phyloP scores from a whole-genome alignment of 345 rosid genomes.

The Excoecaria cochinchinensis region DNA sequence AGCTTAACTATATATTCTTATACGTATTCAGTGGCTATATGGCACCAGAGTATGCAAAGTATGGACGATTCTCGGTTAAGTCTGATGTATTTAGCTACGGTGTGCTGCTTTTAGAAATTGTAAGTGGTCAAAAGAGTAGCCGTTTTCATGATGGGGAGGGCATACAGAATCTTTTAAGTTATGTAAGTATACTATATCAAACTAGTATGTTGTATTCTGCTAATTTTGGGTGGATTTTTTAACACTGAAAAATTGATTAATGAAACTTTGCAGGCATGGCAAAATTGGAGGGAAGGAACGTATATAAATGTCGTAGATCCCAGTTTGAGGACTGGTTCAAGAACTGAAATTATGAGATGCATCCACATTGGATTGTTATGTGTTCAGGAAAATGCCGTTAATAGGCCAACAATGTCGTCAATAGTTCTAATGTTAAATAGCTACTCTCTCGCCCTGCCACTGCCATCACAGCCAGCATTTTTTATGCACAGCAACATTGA shows the following conservation, averaged over 20 bases:
- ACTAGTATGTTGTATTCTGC: background rate
- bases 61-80: conserved; percentile 7
- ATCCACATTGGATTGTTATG: background rate
- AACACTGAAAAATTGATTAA: no score
- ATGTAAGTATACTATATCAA: conserved; percentile 13
- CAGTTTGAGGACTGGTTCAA: background rate
- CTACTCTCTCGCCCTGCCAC: conserved; percentile 31
- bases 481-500: background rate
- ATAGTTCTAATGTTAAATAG: conserved; percentile 44
- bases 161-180: conserved; percentile 11
- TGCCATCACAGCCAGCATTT: conserved; percentile 45
- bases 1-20: conserved; percentile 8
- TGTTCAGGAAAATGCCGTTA: conserved; percentile 18
- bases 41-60: conserved; percentile 12
- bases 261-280: conserved; percentile 13
- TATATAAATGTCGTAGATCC: conserved; percentile 9
- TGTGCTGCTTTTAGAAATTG: conserved; percentile 28
- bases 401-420: conserved; percentile 50
- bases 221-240: no score
- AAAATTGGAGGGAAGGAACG: conserved; percentile 11
- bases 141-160: background rate
- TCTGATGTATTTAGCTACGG: conserved; percentile 24
- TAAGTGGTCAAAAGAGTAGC: conserved; percentile 17
- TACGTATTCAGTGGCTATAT: conserved; percentile 13
- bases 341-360: conserved; percentile 4